Base-by-base conservation (phyloP, 192 early-diverging fungal species). In the Chytriomyces sp. region DNA sequence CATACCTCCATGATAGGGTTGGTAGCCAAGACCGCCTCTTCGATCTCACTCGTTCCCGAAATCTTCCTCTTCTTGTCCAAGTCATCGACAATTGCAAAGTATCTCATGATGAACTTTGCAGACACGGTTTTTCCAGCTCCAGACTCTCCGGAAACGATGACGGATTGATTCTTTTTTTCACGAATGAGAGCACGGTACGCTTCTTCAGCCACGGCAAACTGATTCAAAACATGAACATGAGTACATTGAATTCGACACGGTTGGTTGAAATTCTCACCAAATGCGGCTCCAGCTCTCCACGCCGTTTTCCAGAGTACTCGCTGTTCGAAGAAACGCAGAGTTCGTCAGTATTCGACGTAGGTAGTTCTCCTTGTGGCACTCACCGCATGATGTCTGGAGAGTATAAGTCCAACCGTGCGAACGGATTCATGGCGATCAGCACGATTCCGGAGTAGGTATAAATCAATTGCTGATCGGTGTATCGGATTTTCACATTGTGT, bases 371-470 rank as follows among this genome's bases (percentile, higher is more conserved):
- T 35, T 35, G 35, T 35, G 3, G 6, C 23, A 48, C 77, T 57
- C 43, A 81, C 69, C 86, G 64, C 72, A 73, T 73, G n/a, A 73
- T 45, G 47, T 73, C 72, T 57, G 92, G 92, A n/a, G 93, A 91
- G 83, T 99, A 99, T 43, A 98, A 84, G 20, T 80, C 69, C 72
- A 99, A 90, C 28, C 91, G 84, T 61, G 88, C 89, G 83, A 98
- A 99, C 4, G 97, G 97, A 77, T 99, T 99, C 79, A 95, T 93
- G 57, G 97, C 97, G 77, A 99, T 96, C 76, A 99, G 83, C 43
- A 99, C 97, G 64, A 99, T 97, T 61, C 97, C 97, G 35, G 96
- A 98, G 80, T 99, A 99, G 18, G 97, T 99, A 84, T 99, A 99
- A 81, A 99, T 99, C 13, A 57, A 20, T 80, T 93, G 93, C 80